Conservation (phyloP, 805 yeast genomes). For the Yarrowia divulgata region DNA sequence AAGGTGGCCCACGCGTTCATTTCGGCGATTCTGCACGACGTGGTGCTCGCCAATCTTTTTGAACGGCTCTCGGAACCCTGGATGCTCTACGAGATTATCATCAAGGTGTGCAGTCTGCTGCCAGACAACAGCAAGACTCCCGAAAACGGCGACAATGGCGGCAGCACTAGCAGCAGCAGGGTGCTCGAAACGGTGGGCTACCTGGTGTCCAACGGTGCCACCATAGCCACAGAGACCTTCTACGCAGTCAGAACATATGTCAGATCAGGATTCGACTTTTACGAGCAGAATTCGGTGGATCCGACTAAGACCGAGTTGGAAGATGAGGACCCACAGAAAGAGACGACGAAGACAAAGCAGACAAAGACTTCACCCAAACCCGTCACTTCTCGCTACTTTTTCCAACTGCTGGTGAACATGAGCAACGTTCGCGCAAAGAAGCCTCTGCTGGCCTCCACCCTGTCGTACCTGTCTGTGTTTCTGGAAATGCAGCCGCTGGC, state of each 20-base stretch:
- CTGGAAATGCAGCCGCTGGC: constrained; percentile 42
- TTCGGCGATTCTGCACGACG: constrained; percentile 54
- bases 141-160: not conserved
- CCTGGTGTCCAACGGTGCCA: not conserved
- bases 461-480: constrained; percentile 32
- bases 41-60: constrained; percentile 54
- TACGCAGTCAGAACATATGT: not conserved
- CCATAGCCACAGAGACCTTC: not conserved
- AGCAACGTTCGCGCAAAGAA: constrained; percentile 24
- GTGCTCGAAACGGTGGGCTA: constrained; percentile 1
- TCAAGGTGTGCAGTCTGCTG: constrained; percentile 43
- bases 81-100: constrained; percentile 57
- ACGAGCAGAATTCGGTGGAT: not conserved
- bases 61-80: constrained; percentile 61
- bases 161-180: not conserved
- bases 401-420: constrained; percentile 15
- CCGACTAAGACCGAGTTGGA: not conserved
- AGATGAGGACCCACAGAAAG: not conserved
- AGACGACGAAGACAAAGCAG: not conserved
- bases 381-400: constrained; percentile 10
- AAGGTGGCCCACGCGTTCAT: constrained; percentile 53
- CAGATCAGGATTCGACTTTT: not conserved
- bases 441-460: not conserved
- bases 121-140: constrained; percentile 32
- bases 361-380: not conserved